These are phyloP conservation scores for Sporisorium reilianum DNA, from an alignment of 1,284 basidiomycete genomes.

Conservation along the genomic window DNA sequence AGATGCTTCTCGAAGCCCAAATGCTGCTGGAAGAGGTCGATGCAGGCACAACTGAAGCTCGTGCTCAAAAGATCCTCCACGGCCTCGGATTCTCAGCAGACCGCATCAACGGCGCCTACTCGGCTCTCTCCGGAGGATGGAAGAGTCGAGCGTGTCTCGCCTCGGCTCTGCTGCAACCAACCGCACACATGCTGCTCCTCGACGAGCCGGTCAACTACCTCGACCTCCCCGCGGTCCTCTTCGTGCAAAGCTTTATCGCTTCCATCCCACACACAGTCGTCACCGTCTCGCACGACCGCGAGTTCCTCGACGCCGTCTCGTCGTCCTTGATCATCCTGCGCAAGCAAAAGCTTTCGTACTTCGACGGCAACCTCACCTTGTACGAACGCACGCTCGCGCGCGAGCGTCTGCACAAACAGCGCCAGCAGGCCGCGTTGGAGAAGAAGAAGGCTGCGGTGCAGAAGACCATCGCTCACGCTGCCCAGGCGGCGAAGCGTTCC, in stretches of 20 bases:
- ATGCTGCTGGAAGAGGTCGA: conserved; percentile 67
- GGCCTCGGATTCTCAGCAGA: conserved; percentile 77
- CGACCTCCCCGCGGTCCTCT: conserved; percentile 69
- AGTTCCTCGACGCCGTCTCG: conserved; percentile 77
- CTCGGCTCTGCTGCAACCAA: conserved; percentile 70
- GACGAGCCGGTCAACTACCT: conserved; percentile 72
- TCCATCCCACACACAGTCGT: conserved; percentile 74
- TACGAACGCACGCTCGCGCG: conserved; percentile 75
- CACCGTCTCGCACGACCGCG: conserved; percentile 78
- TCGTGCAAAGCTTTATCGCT: conserved; percentile 74
- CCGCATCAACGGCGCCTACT: conserved; percentile 73
- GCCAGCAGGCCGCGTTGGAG: conserved; percentile 75
- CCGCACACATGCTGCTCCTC: conserved; percentile 71
- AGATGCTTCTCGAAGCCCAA: conserved; percentile 68
- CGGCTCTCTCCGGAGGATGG: conserved; percentile 79
- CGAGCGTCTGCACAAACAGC: conserved; percentile 72
- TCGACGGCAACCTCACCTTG: conserved; percentile 75
- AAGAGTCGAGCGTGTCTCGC: conserved; percentile 74
- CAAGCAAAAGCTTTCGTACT: conserved; percentile 74
- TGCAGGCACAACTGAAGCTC: conserved; percentile 73
- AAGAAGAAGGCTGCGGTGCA: conserved; percentile 73
- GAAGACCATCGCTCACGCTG: conserved; percentile 72
- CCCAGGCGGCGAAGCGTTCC: conserved; percentile 74
- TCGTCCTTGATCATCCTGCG: conserved; percentile 79
- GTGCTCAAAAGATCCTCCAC: conserved; percentile 75